Evolutionary conservation across 805 yeast species (phyloP).

Genomic region (Wickerhamomyces silvicola): DNA sequence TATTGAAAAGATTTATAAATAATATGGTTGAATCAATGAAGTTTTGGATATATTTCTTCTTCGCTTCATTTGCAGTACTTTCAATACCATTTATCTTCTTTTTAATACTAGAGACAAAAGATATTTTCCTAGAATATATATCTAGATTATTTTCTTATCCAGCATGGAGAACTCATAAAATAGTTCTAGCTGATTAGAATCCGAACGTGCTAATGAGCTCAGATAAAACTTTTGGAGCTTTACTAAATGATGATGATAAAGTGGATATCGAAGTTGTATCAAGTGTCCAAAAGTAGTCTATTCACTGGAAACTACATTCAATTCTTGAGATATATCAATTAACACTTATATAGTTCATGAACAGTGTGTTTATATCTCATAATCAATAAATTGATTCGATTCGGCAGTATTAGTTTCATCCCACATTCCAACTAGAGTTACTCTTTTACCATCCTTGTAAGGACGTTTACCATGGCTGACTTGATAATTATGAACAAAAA

Average conservation of each 20-base stretch:
- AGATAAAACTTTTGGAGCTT: no score
- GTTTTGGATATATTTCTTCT: slow-evolving; percentile 39
- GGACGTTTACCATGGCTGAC: slow-evolving; percentile 30
- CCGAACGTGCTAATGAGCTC: no score
- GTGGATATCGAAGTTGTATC: no score
- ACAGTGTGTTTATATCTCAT: no score
- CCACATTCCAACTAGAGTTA: slow-evolving; percentile 33
- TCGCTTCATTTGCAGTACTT: slow-evolving; percentile 12
- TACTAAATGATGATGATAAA: no score
- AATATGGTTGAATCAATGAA: slow-evolving; percentile 37
- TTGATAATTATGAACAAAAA: slow-evolving; percentile 29
- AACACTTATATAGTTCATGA: no score
- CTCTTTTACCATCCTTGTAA: slow-evolving; percentile 23
- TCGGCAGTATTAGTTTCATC: slow-evolving; percentile 10
- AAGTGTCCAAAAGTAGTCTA: no score
- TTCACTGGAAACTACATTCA: no score
- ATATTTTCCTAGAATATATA: slow-evolving; percentile 40
- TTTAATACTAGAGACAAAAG: slow-evolving; percentile 40
- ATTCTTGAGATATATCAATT: no score
- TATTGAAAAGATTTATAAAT: slow-evolving; percentile 40
- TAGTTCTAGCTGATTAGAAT: no score
- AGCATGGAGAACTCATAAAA: slow-evolving; percentile 16
- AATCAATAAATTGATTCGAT: slow-evolving; percentile 1
- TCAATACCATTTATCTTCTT: slow-evolving; percentile 35
- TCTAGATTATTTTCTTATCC: slow-evolving; percentile 23